Percentiles rank a stretch among this genome's conserved stretches.
Evolutionary conservation across 306 rosid genomes (phyloP).

Genomic region (Malus sylvestris): DNA sequence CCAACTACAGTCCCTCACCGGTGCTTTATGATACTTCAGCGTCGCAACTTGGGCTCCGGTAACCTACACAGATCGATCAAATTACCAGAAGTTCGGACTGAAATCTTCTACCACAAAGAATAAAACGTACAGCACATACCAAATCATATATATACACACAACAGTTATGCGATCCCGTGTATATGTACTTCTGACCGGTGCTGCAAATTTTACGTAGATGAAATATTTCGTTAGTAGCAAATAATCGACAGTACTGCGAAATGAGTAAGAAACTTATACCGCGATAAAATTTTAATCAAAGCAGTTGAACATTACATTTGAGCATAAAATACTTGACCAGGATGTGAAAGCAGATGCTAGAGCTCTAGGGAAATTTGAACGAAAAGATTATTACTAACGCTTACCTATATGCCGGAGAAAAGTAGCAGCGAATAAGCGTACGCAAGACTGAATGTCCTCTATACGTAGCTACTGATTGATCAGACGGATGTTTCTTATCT

Average conservation of each 20-base stretch:
- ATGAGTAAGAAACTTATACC: neutral
- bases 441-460: conserved; percentile 79
- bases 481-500: conserved; percentile 52
- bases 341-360: neutral
- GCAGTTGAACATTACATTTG: neutral
- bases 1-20: conserved; percentile 97
- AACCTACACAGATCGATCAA: conserved; percentile 35
- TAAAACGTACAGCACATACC: conserved; percentile 42
- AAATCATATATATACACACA: conserved; percentile 76
- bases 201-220: conserved; percentile 41
- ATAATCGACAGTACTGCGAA: neutral
- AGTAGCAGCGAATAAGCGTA: conserved; percentile 78
- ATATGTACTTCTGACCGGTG: conserved; percentile 95
- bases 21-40: conserved; percentile 81
- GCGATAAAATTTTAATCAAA: neutral
- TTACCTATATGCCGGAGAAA: conserved; percentile 81
- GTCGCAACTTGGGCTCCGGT: conserved; percentile 78
- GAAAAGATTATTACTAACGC: neutral
- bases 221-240: neutral
- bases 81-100: neutral
- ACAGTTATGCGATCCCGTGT: conserved; percentile 75
- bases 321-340: neutral
- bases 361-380: neutral
- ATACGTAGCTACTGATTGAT: conserved; percentile 68
- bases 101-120: neutral